Base-by-base conservation (phyloP, 139 green algal species). In the Picochlorum costavermella region DNA sequence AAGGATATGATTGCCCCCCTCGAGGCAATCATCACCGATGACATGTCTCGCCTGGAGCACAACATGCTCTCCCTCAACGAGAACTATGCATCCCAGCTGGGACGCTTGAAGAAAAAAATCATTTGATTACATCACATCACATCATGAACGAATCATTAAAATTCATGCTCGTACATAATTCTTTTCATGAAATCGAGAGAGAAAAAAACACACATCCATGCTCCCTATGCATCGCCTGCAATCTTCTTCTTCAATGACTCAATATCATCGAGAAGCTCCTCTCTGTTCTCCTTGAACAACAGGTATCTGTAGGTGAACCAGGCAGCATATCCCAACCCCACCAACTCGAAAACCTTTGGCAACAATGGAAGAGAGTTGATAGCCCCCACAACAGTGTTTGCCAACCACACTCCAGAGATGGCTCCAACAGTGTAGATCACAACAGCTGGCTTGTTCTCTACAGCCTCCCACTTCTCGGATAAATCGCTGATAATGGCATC, bases 231-330 rank as follows among this genome's bases (percentile, higher is more conserved):
- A 30, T 44, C 61, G 17, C 62, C 64, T 45, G 86, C 82, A 69
- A 98, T 89, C 83, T 97, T 97, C 69, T 84, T 85, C 85, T 96
- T 96, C 56, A 98, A 81, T 40, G 86, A 78, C 62, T 96, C 88
- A 45, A 98, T 80, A 64, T 97, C 88, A 63, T 87, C 79, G 37
- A 89, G 53, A 12, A 98, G 84, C 86, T 98, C 93, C 80, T 96
- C 85, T 26, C 93, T 83, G 76, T 77, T 91, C 33, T 72, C 85
- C 85, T 95, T 97, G 86, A 97, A 98, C 3, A 99, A 86, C 66
- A 99, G 83, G 84, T 99, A 99, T 14, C 90, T 75, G 86, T 98
- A 98, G 25, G 90, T 86, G 74, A 98, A 98, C 93, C 94, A 99
- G 13, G 84, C 79, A 48, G 73, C 87, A 88, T 99, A 99, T 57